Percentiles rank a stretch among this genome's conserved stretches.
These are phyloP conservation scores for Debaryomycetaceae sp. DNA, from an alignment of 1,139 yeast genomes.

Conservation along the genomic window DNA sequence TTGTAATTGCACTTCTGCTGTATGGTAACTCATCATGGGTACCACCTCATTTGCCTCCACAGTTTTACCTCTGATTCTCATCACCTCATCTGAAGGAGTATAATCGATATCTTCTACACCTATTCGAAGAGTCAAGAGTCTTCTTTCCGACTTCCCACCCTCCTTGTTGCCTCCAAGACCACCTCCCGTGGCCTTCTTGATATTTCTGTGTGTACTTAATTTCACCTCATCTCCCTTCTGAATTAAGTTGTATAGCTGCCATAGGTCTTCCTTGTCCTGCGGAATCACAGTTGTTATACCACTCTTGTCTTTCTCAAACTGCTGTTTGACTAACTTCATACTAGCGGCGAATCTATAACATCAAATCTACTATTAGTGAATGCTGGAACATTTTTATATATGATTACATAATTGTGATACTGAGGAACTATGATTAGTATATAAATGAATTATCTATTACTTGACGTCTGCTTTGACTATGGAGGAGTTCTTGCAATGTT, in stretches of 20 bases:
- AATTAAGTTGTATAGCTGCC: constrained; percentile 81
- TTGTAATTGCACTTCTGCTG: constrained; percentile 75
- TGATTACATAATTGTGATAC: not conserved
- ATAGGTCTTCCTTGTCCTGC: constrained; percentile 88
- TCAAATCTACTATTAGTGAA: not conserved
- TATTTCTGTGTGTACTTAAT: constrained; percentile 64
- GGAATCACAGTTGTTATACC: constrained; percentile 69
- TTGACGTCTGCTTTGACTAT: constrained; percentile 72
- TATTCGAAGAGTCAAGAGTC: constrained; percentile 52
- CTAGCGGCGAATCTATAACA: not conserved
- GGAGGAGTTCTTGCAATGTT: constrained; percentile 64
- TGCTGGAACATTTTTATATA: not conserved
- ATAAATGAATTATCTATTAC: constrained; percentile 24
- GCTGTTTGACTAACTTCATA: constrained; percentile 9
- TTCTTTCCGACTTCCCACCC: constrained; percentile 54
- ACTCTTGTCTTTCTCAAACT: constrained; percentile 57
- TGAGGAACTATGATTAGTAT: not conserved
- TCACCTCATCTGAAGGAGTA: constrained; percentile 69
- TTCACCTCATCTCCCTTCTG: constrained; percentile 73
- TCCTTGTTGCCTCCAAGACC: constrained; percentile 29
- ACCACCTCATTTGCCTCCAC: constrained; percentile 72
- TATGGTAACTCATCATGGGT: constrained; percentile 81
- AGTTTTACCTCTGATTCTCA: constrained; percentile 81
- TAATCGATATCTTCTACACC: constrained; percentile 72
- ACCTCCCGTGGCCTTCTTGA: constrained; percentile 40